A percentile compares a stretch with the other conserved stretches of the same genome.
Evolutionary conservation across 2,329 filamentous ascomycete species (phyloP).

Genomic region (Cercospora sojina): DNA sequence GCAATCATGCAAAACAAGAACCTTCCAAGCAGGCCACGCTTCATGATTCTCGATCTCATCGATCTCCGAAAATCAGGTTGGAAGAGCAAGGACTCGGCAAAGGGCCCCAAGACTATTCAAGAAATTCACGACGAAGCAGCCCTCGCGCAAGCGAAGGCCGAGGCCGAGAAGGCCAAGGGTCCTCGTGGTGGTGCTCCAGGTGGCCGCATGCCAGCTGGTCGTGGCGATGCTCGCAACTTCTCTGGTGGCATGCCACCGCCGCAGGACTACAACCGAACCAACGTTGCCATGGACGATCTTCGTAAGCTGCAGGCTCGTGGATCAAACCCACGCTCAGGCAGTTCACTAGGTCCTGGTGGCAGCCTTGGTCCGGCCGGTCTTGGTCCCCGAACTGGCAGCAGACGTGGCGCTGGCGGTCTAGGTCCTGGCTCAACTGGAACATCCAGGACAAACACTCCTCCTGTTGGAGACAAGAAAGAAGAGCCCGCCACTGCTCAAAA

Average conservation of each 20-base stretch:
- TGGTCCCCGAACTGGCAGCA: slow-evolving; percentile 85
- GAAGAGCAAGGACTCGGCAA: slow-evolving; percentile 90
- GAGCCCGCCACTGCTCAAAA: slow-evolving; percentile 72
- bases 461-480: slow-evolving; percentile 60
- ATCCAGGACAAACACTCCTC: slow-evolving; percentile 86
- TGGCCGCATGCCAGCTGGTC: slow-evolving; percentile 70
- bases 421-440: slow-evolving; percentile 67
- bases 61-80: slow-evolving; percentile 78
- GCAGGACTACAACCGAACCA: slow-evolving; percentile 69
- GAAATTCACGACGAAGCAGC: slow-evolving; percentile 84
- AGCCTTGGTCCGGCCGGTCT: slow-evolving; percentile 58
- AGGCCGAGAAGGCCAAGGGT: slow-evolving; percentile 57
- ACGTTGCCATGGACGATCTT: slow-evolving; percentile 87
- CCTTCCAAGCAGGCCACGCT: slow-evolving; percentile 82
- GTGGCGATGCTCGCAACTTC: slow-evolving; percentile 84
- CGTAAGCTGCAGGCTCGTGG: slow-evolving; percentile 72
- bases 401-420: slow-evolving; percentile 44
- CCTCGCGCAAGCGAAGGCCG: slow-evolving; percentile 74
- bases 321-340: slow-evolving; percentile 58
- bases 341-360: slow-evolving; percentile 74
- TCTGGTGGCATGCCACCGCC: slow-evolving; percentile 66
- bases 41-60: slow-evolving; percentile 94
- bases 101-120: slow-evolving; percentile 94
- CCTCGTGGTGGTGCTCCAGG: slow-evolving; percentile 64
- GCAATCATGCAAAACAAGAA: slow-evolving; percentile 74